Evolutionary conservation across 306 rosid genomes (phyloP).

Genomic region (Macrotyloma uniflorum): DNA sequence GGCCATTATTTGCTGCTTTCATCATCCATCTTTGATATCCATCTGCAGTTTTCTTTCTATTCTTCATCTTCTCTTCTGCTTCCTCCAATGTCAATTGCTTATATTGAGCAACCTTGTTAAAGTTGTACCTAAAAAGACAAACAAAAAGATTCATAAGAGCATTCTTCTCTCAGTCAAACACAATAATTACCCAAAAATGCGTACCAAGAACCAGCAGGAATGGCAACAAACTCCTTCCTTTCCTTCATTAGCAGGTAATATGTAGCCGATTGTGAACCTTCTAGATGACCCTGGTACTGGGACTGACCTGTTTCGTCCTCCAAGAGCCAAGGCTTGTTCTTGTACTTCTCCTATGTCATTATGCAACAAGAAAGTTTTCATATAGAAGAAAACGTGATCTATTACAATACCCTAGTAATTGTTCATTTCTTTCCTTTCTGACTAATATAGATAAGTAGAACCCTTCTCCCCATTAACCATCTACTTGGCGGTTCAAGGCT

Average conservation of each 20-base stretch:
- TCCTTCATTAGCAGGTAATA: slow-evolving; percentile 86
- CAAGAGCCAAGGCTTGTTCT: slow-evolving; percentile 95
- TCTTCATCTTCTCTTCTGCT: slow-evolving; percentile 98
- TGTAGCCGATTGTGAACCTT: slow-evolving; percentile 92
- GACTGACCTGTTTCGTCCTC: slow-evolving; percentile 95
- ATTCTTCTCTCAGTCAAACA: background rate
- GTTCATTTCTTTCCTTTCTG: slow-evolving; percentile 3
- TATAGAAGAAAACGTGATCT: background rate
- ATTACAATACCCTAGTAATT: slow-evolving; percentile 10
- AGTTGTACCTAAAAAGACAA: slow-evolving; percentile 77
- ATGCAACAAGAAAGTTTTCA: slow-evolving; percentile 35
- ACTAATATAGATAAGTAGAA: background rate
- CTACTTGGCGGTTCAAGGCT: slow-evolving; percentile 17
- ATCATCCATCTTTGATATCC: slow-evolving; percentile 99
- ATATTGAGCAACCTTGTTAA: slow-evolving; percentile 94
- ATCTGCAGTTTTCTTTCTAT: slow-evolving; percentile 94
- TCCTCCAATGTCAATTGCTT: slow-evolving; percentile 94
- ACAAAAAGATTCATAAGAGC: background rate
- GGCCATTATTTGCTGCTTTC: slow-evolving; percentile 90
- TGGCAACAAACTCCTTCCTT: slow-evolving; percentile 89
- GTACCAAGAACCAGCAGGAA: slow-evolving; percentile 99
- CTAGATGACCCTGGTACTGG: slow-evolving; percentile 92
- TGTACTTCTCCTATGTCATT: slow-evolving; percentile 82
- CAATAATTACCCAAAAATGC: slow-evolving; percentile 18
- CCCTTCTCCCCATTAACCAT: slow-evolving; percentile 5